Base-by-base conservation (phyloP, 1,284 basidiomycete species). In the Cryptococcus sp. region DNA sequence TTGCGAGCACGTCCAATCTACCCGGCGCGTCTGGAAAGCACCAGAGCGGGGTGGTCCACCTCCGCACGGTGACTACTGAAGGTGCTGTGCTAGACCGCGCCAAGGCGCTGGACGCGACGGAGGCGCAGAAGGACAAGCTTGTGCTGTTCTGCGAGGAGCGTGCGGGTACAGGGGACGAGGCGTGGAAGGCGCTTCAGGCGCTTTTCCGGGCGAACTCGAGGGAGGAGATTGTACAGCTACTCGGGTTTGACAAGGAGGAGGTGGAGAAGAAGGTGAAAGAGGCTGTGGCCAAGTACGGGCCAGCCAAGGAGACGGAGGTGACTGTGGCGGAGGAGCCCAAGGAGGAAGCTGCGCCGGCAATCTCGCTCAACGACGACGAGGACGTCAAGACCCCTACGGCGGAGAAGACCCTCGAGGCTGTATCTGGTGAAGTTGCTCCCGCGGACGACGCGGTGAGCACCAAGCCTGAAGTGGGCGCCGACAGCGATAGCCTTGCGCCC, bases 201-300 rank as follows among this genome's bases (percentile, higher is more conserved):
- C 79, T 98, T 35, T 98, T 97, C 84, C 85, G 85, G 62, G 86
- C 92, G 0, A 84, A 94, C 74, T 91, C 89, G 15, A 81, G 89
- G 56, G 90, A 95, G 38, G 92, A 98, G 75, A 82, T 98, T 12
- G 87, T 98, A 46, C 87, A 87, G 1, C 79, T 98, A 1, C 84
- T 98, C 21, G 95, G 95, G 0, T 98, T 96, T 76, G 93, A 90
- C 11, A 95, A 95, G 77, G 84, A 84, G 24, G 90, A 95, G 63
- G 84, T 96, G 15, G 86, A 86, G 2, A 78, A 80, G 2, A 87
- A 87, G 61, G 90, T 97, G 13, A 84, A 85, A 16, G 86, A 89
- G 62, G 91, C 92, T 3, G 84, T 95, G 50, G 83, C 87, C 49
- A 86, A 83, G 62, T 81, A 93, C 24, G 72, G 78, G 2, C 65